phyloP scores from a whole-genome alignment of 306 rosid species.

The Quillaja saponaria region DNA sequence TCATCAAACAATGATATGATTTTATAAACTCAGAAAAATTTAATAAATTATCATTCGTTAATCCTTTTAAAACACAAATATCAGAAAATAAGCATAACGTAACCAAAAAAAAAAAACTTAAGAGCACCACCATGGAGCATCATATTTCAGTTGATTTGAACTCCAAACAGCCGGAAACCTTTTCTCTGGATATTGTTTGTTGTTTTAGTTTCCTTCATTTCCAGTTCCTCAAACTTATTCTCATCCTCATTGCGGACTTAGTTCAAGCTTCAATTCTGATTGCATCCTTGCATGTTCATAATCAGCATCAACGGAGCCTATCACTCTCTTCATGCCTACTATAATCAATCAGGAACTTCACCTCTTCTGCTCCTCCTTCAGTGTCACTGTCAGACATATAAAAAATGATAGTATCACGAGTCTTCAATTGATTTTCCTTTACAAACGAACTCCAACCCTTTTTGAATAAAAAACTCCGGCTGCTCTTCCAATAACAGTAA shows the following conservation, averaged over 20 bases:
- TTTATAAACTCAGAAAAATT: no score
- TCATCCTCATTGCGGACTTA: not conserved
- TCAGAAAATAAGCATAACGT: no score
- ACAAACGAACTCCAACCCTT: conserved; percentile 74
- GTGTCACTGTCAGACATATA: conserved; percentile 45
- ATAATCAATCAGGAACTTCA: conserved; percentile 39
- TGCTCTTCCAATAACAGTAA: conserved; percentile 75
- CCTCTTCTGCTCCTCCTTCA: conserved; percentile 3
- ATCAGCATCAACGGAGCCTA: conserved; percentile 9
- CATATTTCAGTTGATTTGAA: conserved; percentile 27
- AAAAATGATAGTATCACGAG: conserved; percentile 52
- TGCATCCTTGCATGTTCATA: conserved; percentile 3
- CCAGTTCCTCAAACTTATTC: not conserved
- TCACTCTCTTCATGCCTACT: conserved; percentile 5
- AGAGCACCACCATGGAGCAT: no score
- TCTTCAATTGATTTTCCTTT: conserved; percentile 49
- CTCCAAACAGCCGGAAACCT: conserved; percentile 49
- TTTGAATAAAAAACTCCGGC: conserved; percentile 69
- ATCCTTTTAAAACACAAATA: no score
- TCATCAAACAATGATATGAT: no score
- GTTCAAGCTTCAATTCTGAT: conserved; percentile 6
- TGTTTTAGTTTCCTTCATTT: not conserved
- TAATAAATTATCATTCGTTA: no score
- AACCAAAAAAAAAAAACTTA: no score
- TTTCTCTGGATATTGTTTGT: not conserved